Conservation (phyloP, 1,284 basidiomycete genomes). For the Prillingera fragicola region DNA sequence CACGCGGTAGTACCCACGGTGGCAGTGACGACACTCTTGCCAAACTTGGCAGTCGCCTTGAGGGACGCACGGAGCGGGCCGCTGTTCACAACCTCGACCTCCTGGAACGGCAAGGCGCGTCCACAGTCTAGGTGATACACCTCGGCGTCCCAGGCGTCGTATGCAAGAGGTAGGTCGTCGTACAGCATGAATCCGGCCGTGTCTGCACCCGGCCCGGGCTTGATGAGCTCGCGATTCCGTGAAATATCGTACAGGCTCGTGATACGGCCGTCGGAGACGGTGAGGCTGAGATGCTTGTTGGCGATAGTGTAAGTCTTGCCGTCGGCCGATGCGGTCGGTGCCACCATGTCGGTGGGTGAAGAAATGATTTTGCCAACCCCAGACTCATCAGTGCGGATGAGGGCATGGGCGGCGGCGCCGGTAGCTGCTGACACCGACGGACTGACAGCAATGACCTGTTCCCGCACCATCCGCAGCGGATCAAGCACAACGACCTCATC, state of each 20-base stretch:
- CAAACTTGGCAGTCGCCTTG: constrained; percentile 63
- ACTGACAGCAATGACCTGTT: background rate
- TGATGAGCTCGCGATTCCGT: constrained; percentile 67
- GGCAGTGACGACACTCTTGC: constrained; percentile 65
- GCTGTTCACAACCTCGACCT: constrained; percentile 63
- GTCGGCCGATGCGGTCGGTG: background rate
- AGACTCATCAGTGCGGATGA: background rate
- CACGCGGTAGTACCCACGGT: constrained; percentile 68
- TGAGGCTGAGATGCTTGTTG: constrained; percentile 47
- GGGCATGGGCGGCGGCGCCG: background rate
- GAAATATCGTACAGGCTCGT: constrained; percentile 68
- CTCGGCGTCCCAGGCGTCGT: constrained; percentile 66
- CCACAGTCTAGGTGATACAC: constrained; percentile 80
- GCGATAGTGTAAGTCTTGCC: background rate
- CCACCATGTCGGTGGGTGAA: background rate
- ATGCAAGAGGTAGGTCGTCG: constrained; percentile 58
- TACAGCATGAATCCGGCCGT: constrained; percentile 80
- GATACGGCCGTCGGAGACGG: constrained; percentile 71
- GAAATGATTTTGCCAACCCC: background rate
- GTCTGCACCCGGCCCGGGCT: constrained; percentile 58
- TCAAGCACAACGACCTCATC: background rate
- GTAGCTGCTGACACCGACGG: background rate
- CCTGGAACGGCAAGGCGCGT: constrained; percentile 62
- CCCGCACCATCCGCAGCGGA: background rate
- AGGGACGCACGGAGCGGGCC: constrained; percentile 74